phyloP scores from a whole-genome alignment of 192 early-diverging fungal species.

The Podila verticillata region DNA sequence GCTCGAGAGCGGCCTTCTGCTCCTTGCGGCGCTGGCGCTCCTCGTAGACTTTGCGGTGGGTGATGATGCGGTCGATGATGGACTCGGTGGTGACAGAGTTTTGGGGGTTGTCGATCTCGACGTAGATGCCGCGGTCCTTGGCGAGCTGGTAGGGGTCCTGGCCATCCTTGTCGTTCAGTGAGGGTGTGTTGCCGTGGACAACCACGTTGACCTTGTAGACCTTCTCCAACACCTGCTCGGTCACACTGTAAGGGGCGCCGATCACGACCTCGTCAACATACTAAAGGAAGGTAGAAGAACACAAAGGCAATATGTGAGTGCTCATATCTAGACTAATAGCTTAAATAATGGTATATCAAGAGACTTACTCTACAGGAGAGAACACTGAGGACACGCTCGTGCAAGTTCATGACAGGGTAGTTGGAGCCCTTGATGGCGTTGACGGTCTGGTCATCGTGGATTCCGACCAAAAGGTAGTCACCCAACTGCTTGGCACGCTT shows the following conservation, averaged over 20 bases:
- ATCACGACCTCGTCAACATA: slow-evolving; percentile 96
- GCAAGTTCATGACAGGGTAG: slow-evolving; percentile 95
- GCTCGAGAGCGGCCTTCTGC: slow-evolving; percentile 73
- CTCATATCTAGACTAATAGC: neutral
- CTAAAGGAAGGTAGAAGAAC: slow-evolving; percentile 21
- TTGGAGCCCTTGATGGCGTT: slow-evolving; percentile 88
- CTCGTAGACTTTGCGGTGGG: slow-evolving; percentile 81
- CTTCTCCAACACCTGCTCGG: slow-evolving; percentile 84
- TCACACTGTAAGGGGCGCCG: slow-evolving; percentile 89
- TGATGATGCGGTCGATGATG: slow-evolving; percentile 92
- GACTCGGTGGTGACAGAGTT: slow-evolving; percentile 83
- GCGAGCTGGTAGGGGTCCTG: slow-evolving; percentile 87
- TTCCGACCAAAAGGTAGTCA: slow-evolving; percentile 92
- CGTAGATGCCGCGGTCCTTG: slow-evolving; percentile 81
- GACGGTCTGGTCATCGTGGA: slow-evolving; percentile 92
- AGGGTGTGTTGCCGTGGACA: slow-evolving; percentile 75
- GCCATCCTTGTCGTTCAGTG: slow-evolving; percentile 76
- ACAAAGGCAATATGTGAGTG: neutral
- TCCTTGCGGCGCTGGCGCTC: slow-evolving; percentile 82
- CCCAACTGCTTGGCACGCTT: slow-evolving; percentile 85
- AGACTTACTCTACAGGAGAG: slow-evolving; percentile 85
- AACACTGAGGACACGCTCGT: slow-evolving; percentile 94
- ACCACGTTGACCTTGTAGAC: slow-evolving; percentile 89
- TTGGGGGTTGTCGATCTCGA: slow-evolving; percentile 80
- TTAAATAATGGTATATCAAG: neutral